These are phyloP conservation scores for Escallonia herrerae DNA, from an alignment of 129 eudicot genomes.

Conservation along the genomic window DNA sequence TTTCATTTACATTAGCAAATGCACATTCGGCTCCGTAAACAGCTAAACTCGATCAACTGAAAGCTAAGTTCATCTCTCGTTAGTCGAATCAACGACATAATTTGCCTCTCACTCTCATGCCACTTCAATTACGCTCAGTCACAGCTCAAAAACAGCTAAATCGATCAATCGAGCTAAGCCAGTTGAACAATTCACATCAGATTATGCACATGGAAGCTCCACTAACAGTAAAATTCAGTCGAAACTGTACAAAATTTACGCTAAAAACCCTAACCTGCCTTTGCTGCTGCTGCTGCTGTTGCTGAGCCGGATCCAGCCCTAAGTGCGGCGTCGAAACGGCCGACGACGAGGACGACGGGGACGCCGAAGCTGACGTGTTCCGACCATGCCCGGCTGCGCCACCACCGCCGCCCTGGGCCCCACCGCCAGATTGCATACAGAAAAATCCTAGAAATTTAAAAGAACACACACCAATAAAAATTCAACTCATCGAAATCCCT, in stretches of 20 bases:
- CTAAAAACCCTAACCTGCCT: conserved; percentile 67
- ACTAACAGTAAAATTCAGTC: too few relatives aligned
- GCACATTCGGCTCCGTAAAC: too few relatives aligned
- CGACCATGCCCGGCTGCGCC: conserved; percentile 35
- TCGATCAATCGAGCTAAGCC: background rate
- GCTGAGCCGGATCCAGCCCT: conserved; percentile 63
- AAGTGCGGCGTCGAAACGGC: conserved; percentile 49
- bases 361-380: conserved; percentile 61
- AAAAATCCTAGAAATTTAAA: background rate
- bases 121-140: too few relatives aligned
- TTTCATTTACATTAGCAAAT: too few relatives aligned
- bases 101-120: too few relatives aligned
- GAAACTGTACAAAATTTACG: background rate
- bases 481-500: background rate
- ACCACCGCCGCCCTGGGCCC: conserved; percentile 13
- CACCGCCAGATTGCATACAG: conserved; percentile 67
- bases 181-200: background rate
- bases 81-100: too few relatives aligned
- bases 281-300: conserved; percentile 57
- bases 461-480: background rate
- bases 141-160: conserved; percentile 2
- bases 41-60: too few relatives aligned
- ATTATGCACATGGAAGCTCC: conserved; percentile 2
- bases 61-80: too few relatives aligned
- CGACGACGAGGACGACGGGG: conserved; percentile 79